Base-by-base conservation (phyloP, 805 yeast species). In the Candida suzukii region DNA sequence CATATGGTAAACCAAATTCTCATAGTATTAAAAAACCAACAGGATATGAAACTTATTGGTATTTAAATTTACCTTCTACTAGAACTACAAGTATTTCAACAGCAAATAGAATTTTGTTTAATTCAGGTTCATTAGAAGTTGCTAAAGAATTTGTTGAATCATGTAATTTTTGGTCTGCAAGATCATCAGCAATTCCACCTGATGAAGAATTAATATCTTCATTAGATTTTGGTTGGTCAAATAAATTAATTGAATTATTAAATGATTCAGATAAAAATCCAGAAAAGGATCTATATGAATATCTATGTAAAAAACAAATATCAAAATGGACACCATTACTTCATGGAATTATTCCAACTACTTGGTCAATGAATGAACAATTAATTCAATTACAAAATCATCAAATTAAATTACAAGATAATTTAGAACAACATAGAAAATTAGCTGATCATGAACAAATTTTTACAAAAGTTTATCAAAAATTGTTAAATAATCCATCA, bases 121-220 rank as follows among this genome's bases (percentile, higher is more conserved):
- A 76, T 59, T 78, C 88, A 0, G 81, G 82, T 11, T 77, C 86
- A 13, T 56, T 66, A 20, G 84, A 80, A 49, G 74, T 76, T 44
- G 93, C 95, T 0, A 62, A 65, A 34, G 83, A 78, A 53, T 86
- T 76, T 59, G 77, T 84, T 16, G 75, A 81, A 49, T 78, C 91
- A 5, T 80, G 93, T 61, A 88, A 88, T 59, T 88, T 85, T 57
- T 88, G 96, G 96, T 86, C 95, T 2, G 85, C 91, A 2, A 74
- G 93, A 48, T 73, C 84, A 29, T 82, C 95, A 7, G 82, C 88
- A 14, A 80, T 86, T 18, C 95, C 95, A 3, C 70, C 79, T 0
- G 84, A n/a, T n/a, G n/a, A 80, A 52, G 82, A 78, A 41, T 78
- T 83, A 46, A 70, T 85, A 26, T 78, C 88, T 2, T 80, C 91